Evolutionary conservation across 768 basidiomycete genomes (phyloP), one percentile per base, ranked within the genome.

Genomic region (Tulasnella sp.): DNA sequence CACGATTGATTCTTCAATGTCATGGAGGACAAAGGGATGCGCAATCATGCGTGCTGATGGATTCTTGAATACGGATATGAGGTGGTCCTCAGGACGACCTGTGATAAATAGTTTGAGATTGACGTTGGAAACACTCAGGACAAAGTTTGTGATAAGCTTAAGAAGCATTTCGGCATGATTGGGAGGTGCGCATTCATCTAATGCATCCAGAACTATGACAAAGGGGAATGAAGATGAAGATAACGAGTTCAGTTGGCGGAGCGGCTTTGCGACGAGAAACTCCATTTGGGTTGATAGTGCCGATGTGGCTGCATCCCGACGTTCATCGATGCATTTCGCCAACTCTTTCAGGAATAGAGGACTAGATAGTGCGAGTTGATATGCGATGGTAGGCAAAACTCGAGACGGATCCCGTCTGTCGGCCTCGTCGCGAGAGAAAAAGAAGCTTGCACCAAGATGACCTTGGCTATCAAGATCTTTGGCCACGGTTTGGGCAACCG

Each of bases 1-100:
- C 13, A 41, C 48, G 20, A 52, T 45, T 13, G 24, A 29, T 10
- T 52, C 16, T 31, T 54, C 53, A 15, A 54, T 50, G 31, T 54
- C 49, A 41, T 54, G 53, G 22, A 54, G 35, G 22, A 40, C 32
- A 29, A 25, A 32, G 9, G 35, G 22, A 8, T 48, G 29, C 5
- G 47, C 35, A 4, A 48, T 37, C n/a, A 37, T 25, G 7, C 32
- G 6, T 6, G 22, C 25, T 12, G 19, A 16, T 1, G 22, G 22
- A 3, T 33, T 22, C n/a, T 40, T n/a, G 6, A 40, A 25, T 25
- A 10, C n/a, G n/a, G 19, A 10, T n/a, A 10, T 6, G 39, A 40
- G 19, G n/a, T 40, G 39, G n/a, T 6, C 19, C n/a, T 40, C n/a
- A n/a, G 39, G 19, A 10, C 39, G 39, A n/a, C n/a, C 27, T 6